Conservation (phyloP, 2,329 filamentous ascomycete species). For the Fusarium sp. region DNA sequence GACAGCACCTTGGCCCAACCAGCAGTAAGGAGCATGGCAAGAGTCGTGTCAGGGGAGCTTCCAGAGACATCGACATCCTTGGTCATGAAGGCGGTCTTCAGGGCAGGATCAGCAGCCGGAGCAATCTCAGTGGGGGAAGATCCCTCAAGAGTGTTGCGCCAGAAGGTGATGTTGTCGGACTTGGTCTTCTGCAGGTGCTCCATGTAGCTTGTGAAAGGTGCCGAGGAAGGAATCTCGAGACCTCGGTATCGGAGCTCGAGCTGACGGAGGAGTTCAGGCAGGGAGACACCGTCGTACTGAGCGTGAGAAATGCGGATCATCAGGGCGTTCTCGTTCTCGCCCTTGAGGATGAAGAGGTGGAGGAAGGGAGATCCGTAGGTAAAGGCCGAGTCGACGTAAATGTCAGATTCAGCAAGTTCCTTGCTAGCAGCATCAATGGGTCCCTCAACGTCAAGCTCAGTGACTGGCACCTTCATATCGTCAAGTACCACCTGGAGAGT, state of each 20-base stretch:
- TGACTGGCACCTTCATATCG: conserved; percentile 28
- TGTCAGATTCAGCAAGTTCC: conserved; percentile 28
- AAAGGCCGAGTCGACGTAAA: conserved; percentile 20
- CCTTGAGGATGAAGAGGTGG: conserved; percentile 32
- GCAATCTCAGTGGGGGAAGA: conserved; percentile 39
- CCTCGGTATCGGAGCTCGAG: conserved; percentile 55
- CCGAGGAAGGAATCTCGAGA: conserved; percentile 25
- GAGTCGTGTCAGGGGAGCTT: conserved; percentile 40
- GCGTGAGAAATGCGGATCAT: conserved; percentile 58
- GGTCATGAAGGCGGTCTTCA: conserved; percentile 41
- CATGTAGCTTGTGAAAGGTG: conserved; percentile 36
- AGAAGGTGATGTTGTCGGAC: conserved; percentile 27
- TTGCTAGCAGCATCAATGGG: conserved; percentile 33
- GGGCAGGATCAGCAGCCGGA: conserved; percentile 17
- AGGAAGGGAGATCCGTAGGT: conserved; percentile 31
- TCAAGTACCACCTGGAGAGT: conserved; percentile 40
- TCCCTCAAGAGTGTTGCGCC: conserved; percentile 32
- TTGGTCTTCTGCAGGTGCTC: conserved; percentile 15
- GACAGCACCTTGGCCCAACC: conserved; percentile 44
- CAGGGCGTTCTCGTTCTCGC: conserved; percentile 34
- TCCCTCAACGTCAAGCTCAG: conserved; percentile 10
- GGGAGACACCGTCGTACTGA: conserved; percentile 62
- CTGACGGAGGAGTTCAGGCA: conserved; percentile 56
- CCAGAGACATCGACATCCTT: conserved; percentile 42
- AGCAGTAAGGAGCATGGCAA: conserved; percentile 44